Evolutionary conservation across 73 alveolate genomes (phyloP), one percentile per base, ranked within the genome.

Genomic region (Uronychia setigera): DNA sequence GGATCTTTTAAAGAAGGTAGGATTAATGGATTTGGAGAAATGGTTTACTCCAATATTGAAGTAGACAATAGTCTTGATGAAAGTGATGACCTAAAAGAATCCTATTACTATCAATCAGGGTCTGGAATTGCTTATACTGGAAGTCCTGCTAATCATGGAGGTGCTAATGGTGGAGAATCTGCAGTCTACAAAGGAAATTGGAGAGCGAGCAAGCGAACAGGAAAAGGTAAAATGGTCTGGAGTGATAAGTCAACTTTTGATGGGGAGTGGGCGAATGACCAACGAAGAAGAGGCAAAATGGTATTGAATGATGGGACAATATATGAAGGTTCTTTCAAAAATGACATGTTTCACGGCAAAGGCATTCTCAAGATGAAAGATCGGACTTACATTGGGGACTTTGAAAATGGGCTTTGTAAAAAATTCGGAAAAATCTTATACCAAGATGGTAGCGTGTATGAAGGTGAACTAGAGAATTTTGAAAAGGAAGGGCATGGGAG

Each of bases 401-500:
- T 25, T 13, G 79, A 67, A 30, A 67, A 67, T 67, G 67, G 67
- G 19, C 5, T 19, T 11, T 46, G 67, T 19, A 46, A 46, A 19
- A 46, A 46, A 46, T 11, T 46, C n/a, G 67, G 67, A 19, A 46
- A 46, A 19, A 5, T 46, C 5, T 11, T 19, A 19, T 46, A 46
- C 67, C 5, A 5, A 5, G 67, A 46, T 46, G 67, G 67, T 46
- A 46, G 67, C 67, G 67, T 78, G 1, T 78, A 30, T 26, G 84
- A 32, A 78, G 84, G 84, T 0, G n/a, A 31, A 19, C 30, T 78
- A 25, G 33, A 78, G 1, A 58, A 78, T 11, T 32, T 32, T 32
- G 60, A 32, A 30, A 78, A 30, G 32, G 84, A 58, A 33, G 31
- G 33, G 33, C 88, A 81, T 30, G 88, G 88, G 0, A 29, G 76